These are phyloP conservation scores for Malania oleifera DNA, from an alignment of 164 flowering plant species.

Conservation along the genomic window DNA sequence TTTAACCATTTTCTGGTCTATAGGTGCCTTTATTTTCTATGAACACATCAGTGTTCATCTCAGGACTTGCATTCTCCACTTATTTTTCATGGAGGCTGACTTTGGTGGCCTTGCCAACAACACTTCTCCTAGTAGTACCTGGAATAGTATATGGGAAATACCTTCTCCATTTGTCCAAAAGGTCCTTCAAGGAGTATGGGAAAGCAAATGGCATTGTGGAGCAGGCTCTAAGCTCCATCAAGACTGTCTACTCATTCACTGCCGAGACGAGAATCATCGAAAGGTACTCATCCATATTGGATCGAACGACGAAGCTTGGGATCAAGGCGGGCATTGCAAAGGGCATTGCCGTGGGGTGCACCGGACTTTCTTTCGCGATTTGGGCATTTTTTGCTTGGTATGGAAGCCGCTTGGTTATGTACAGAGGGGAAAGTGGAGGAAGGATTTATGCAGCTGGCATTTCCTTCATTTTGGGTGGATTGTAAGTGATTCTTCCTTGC, in stretches of 20 bases:
- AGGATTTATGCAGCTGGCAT: slow-evolving; percentile 75
- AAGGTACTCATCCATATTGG: slow-evolving; percentile 46
- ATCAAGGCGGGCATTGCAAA: slow-evolving; percentile 78
- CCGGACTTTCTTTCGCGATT: slow-evolving; percentile 71
- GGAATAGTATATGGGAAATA: slow-evolving; percentile 80
- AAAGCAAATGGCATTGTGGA: slow-evolving; percentile 72
- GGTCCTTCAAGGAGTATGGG: slow-evolving; percentile 47
- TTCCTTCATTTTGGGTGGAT: slow-evolving; percentile 68
- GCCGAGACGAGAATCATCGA: slow-evolving; percentile 58
- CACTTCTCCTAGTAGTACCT: slow-evolving; percentile 64
- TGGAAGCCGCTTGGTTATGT: slow-evolving; percentile 77
- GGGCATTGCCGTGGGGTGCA: slow-evolving; percentile 89
- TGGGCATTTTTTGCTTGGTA: slow-evolving; percentile 95
- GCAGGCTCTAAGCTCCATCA: slow-evolving; percentile 81
- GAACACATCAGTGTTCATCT: slow-evolving; percentile 67
- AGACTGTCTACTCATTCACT: slow-evolving; percentile 71
- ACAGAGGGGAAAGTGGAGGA: slow-evolving; percentile 83
- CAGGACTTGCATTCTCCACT: slow-evolving; percentile 67
- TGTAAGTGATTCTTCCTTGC: slow-evolving; percentile 41
- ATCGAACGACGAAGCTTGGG: slow-evolving; percentile 56
- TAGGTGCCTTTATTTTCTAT: slow-evolving; percentile 79
- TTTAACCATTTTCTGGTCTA: too few species aligned
- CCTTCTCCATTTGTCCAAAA: slow-evolving; percentile 51
- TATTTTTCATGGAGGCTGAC: slow-evolving; percentile 89
- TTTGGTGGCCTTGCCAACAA: slow-evolving; percentile 63